Evolutionary conservation across 805 yeast species (phyloP), one percentile per base, ranked within the genome.

Genomic region (Metschnikowia lunata): DNA sequence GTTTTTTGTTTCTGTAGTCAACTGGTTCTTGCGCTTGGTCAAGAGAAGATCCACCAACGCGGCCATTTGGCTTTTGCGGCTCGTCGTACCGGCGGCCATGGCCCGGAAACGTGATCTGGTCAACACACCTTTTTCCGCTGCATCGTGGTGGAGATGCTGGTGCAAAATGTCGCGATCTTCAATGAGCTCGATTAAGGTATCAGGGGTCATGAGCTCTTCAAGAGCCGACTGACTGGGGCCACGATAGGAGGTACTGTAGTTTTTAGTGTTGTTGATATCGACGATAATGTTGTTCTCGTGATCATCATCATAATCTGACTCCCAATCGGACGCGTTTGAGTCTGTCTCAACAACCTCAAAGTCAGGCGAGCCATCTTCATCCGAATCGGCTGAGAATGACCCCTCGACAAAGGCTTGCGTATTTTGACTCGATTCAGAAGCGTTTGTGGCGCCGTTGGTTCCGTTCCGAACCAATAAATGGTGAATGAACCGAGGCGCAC

Each of bases 21-120:
- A 39, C 35, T 26, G 37, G 12, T 15, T 30, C 28, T 37, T 33
- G 36, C 52, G 46, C 26, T 52, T 54, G 10, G 51, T 41, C 6
- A 55, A 36, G 4, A 62, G 44, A 26, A 64, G 51, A 26, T 60
- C 63, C 6, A 60, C 40, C 11, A 64, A 52, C 40, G 54, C 54
- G 8, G 36, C 29, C 27, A 46, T 31, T 23, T 50, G 49, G 33
- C 42, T 43, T n/a, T 23, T 26, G 6, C 42, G 31, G 27, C 34
- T 32, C 23, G 28, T 30, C 23, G 38, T 18, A 7, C 26, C 33
- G 6, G n/a, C n/a, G 23, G 30, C 26, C 13, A 39, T 13, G 7
- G 46, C 29, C 13, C 45, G 46, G 56, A 48, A 69, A 34, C 51
- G 52, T 6, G 74, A 62, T 38, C 75, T 54, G 6, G 75, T 71